Conservation (phyloP, 2,329 filamentous ascomycete species). For the Botrytis aclada region DNA sequence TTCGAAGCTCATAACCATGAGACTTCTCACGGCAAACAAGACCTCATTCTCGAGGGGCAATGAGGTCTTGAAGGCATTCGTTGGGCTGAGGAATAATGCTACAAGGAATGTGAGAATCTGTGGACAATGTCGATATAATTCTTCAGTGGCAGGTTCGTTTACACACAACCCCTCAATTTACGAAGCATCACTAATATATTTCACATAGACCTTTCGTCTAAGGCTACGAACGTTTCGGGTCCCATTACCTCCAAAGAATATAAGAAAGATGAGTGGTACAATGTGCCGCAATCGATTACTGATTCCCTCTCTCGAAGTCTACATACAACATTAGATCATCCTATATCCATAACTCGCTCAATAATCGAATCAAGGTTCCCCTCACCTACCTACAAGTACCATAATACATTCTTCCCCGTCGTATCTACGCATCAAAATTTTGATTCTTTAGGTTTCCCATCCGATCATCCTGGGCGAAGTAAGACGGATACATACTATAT, state of each 20-base stretch:
- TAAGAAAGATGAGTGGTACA: slow-evolving; percentile 76
- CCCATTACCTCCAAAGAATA: slow-evolving; percentile 52
- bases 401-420: slow-evolving; percentile 78
- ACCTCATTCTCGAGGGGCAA: slow-evolving; percentile 24
- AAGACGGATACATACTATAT: slow-evolving; percentile 95
- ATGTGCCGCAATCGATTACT: slow-evolving; percentile 73
- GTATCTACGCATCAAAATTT: slow-evolving; percentile 88
- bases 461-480: slow-evolving; percentile 82
- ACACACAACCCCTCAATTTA: not conserved
- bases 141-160: slow-evolving; percentile 28
- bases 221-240: not conserved
- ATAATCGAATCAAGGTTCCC: slow-evolving; percentile 91
- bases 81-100: slow-evolving; percentile 27
- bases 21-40: slow-evolving; percentile 24
- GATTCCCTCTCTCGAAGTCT: slow-evolving; percentile 71
- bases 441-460: slow-evolving; percentile 89
- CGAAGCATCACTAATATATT: slow-evolving; percentile 1
- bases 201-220: not conserved
- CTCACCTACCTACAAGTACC: slow-evolving; percentile 64
- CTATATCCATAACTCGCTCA: slow-evolving; percentile 82
- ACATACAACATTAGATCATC: slow-evolving; percentile 90
- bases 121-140: slow-evolving; percentile 33
- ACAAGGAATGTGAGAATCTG: slow-evolving; percentile 26
- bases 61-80: slow-evolving; percentile 23
- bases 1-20: slow-evolving; percentile 26